Conservation (phyloP, 768 basidiomycete species). For the Amanita subjunquillea region DNA sequence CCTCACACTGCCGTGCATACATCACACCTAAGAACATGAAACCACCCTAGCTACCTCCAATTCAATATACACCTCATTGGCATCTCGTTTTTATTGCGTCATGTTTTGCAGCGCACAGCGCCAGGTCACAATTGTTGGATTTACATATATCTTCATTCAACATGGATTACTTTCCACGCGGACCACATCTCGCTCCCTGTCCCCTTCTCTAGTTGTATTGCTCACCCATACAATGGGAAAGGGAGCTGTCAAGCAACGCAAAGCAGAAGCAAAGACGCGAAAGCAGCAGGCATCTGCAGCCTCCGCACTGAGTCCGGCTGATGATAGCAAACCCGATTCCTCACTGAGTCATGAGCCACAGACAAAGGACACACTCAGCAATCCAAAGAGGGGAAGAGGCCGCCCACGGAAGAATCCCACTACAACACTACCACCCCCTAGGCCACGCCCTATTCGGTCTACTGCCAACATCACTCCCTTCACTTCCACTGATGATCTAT, state of each 20-base stretch:
- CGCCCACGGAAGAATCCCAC: background rate
- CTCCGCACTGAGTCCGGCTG: background rate
- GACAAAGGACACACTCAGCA: too few relatives aligned
- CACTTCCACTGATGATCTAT: background rate
- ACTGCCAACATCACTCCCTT: background rate
- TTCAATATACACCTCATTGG: too few relatives aligned
- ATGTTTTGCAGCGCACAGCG: too few relatives aligned
- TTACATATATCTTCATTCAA: background rate
- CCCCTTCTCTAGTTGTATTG: background rate
- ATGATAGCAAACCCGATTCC: too few relatives aligned
- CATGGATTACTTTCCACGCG: background rate
- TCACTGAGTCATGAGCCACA: too few relatives aligned
- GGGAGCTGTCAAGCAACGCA: background rate
- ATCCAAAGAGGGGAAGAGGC: background rate
- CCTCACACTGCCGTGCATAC: too few relatives aligned
- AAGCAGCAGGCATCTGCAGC: conserved; percentile 2
- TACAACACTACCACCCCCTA: background rate
- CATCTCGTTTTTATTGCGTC: too few relatives aligned
- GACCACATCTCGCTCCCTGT: background rate
- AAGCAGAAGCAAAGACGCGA: background rate
- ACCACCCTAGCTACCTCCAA: too few relatives aligned
- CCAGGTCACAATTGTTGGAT: too few relatives aligned
- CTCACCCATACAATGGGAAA: background rate
- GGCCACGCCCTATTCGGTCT: background rate
- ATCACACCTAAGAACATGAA: too few relatives aligned